A percentile compares a stretch with the other conserved stretches of the same genome.
Evolutionary conservation across 2,329 filamentous ascomycete species (phyloP).

Genomic region (Aspergillus sp.): DNA sequence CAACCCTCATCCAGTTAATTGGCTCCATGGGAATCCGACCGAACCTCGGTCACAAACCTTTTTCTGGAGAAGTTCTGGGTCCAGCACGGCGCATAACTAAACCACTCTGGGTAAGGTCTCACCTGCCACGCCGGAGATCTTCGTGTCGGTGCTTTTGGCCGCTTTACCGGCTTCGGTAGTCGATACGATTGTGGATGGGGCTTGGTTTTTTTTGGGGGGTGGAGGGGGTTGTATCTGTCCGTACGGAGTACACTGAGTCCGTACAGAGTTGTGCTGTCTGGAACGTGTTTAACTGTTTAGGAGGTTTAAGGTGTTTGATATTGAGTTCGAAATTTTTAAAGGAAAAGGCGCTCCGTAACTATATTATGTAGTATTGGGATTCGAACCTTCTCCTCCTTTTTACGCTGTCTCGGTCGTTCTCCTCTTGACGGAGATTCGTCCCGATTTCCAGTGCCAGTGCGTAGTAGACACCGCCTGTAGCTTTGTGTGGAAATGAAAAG

Average conservation of each 20-base stretch:
- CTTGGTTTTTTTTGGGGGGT: not conserved
- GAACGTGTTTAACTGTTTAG: not conserved
- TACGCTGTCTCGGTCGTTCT: not conserved
- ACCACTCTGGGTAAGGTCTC: slow-evolving; percentile 9
- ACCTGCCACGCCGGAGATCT: slow-evolving; percentile 21
- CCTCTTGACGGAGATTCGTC: not conserved
- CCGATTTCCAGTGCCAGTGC: not conserved
- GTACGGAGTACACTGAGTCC: no score
- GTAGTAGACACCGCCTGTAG: not conserved
- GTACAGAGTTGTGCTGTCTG: not conserved
- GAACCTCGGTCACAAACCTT: slow-evolving; percentile 11
- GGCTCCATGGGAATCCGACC: not conserved
- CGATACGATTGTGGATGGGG: slow-evolving; percentile 12
- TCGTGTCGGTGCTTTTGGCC: slow-evolving; percentile 6
- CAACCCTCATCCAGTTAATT: not conserved
- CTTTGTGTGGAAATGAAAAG: no score
- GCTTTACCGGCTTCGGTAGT: slow-evolving; percentile 9
- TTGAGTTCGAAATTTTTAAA: no score
- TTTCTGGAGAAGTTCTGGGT: slow-evolving; percentile 14
- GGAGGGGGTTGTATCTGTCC: no score
- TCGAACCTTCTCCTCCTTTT: not conserved
- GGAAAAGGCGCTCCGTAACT: no score
- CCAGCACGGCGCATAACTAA: slow-evolving; percentile 12
- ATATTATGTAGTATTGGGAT: no score
- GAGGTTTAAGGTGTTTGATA: no score